phyloP scores from a whole-genome alignment of 2,329 filamentous ascomycete species.

The Sclerotinia glacialis region DNA sequence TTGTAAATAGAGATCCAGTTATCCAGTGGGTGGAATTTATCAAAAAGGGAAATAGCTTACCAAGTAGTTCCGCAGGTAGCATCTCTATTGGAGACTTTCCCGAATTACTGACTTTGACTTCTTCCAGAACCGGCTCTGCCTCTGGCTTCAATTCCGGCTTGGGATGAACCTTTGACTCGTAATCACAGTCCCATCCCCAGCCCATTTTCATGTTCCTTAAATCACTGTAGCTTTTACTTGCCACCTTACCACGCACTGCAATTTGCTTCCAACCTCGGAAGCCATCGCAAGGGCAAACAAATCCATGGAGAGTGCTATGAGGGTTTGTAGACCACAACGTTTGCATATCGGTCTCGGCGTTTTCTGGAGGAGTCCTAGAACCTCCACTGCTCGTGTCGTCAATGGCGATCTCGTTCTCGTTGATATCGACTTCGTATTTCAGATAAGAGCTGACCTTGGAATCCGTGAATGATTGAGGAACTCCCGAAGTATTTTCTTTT shows the following conservation, averaged over 20 bases:
- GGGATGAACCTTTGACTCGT: constrained; percentile 3
- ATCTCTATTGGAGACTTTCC: constrained; percentile 61
- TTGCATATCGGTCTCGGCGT: constrained; percentile 12
- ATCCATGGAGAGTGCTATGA: constrained; percentile 55
- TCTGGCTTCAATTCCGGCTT: constrained; percentile 8
- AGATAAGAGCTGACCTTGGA: constrained; percentile 58
- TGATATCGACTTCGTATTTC: constrained; percentile 24
- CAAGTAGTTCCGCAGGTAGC: constrained; percentile 67
- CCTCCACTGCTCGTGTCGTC: constrained; percentile 39
- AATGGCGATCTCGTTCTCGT: constrained; percentile 48
- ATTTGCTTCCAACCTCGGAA: constrained; percentile 64
- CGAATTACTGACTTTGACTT: constrained; percentile 38
- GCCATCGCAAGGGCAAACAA: constrained; percentile 55
- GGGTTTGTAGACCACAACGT: constrained; percentile 43
- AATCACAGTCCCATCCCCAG: constrained; percentile 47
- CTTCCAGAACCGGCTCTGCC: constrained; percentile 15
- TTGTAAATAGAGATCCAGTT: constrained; percentile 4
- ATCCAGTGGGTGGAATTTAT: constrained; percentile 9
- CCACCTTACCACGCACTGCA: constrained; percentile 52
- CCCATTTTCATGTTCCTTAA: constrained; percentile 54
- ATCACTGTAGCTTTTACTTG: constrained; percentile 61
- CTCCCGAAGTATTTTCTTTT: constrained; percentile 36
- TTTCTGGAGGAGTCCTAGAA: constrained; percentile 34
- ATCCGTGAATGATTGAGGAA: constrained; percentile 61
- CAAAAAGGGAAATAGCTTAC: constrained; percentile 48